Percentiles rank a stretch among this genome's conserved stretches.
These are phyloP conservation scores for Urostyla sp. DNA, from an alignment of 73 alveolate species.

Conservation along the genomic window DNA sequence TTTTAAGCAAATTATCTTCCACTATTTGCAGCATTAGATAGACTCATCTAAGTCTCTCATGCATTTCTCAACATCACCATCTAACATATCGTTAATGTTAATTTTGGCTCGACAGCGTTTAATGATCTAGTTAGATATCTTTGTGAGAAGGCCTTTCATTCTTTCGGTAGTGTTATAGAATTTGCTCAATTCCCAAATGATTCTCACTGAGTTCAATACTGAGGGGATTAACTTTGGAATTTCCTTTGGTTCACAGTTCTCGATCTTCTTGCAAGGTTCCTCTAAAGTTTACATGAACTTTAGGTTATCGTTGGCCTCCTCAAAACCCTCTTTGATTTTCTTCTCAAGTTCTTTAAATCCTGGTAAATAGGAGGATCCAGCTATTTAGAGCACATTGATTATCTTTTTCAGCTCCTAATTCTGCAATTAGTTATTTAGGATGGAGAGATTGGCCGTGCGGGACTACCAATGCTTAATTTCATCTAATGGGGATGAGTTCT, in stretches of 20 bases:
- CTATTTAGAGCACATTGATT: slow-evolving; percentile 75
- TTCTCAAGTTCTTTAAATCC: slow-evolving; percentile 83
- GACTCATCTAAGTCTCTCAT: slow-evolving; percentile 90
- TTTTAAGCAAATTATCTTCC: slow-evolving; percentile 87
- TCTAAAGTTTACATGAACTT: slow-evolving; percentile 79
- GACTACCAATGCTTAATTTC: slow-evolving; percentile 88
- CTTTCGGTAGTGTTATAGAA: slow-evolving; percentile 94
- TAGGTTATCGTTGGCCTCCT: slow-evolving; percentile 88
- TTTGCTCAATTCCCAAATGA: slow-evolving; percentile 92
- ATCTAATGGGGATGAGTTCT: slow-evolving; percentile 91
- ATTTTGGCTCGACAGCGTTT: slow-evolving; percentile 90
- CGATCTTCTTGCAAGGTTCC: slow-evolving; percentile 89
- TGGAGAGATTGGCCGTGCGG: slow-evolving; percentile 82
- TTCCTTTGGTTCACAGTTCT: slow-evolving; percentile 86
- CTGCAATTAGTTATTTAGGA: slow-evolving; percentile 79
- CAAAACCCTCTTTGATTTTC: slow-evolving; percentile 84
- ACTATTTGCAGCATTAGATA: slow-evolving; percentile 91
- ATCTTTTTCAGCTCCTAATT: slow-evolving; percentile 90
- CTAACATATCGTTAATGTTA: slow-evolving; percentile 89
- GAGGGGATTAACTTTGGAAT: slow-evolving; percentile 89
- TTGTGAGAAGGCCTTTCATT: slow-evolving; percentile 90
- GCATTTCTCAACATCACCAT: slow-evolving; percentile 94
- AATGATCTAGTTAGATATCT: slow-evolving; percentile 92
- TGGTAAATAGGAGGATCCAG: slow-evolving; percentile 85
- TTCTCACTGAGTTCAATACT: slow-evolving; percentile 86